Evolutionary conservation across 2,329 filamentous ascomycete genomes (phyloP), one percentile per base, ranked within the genome.

Genomic region (Coniochaeta prunicola): DNA sequence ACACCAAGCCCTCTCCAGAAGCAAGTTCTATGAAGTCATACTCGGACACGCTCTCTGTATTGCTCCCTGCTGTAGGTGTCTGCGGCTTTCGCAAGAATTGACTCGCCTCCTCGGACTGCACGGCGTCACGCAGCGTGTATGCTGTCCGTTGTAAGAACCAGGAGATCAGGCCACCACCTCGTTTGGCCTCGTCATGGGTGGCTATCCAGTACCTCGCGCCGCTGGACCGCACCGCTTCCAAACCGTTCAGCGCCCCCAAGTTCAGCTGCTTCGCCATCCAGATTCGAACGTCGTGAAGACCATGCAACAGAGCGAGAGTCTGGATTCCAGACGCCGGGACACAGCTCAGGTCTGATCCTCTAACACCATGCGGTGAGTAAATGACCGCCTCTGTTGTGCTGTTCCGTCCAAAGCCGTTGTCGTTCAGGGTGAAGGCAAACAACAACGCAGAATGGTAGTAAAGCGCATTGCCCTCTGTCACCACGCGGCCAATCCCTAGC

Each of bases 131-230:
- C 12, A 83, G 62, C 1, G 70, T 75, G 59, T 80, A 77, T n/a
- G 66, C 62, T 57, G 75, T 78, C 57, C 78, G 66, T 45, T 69
- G 68, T 57, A 85, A 64, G 42, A 86, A 76, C 61, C 73, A 70
- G 71, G 81, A 77, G 10, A 88, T 78, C 5, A 87, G 64, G 0
- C 85, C 84, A 0, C 77, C 77, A 0, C 83, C 84, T 57, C 70
- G 77, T 69, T 88, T 88, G 4, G 81, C 73, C 68, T 88, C 85
- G 63, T 87, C 85, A 64, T 89, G 85, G 28, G 86, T 88, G 0
- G 78, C 79, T 19, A 88, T 71, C 86, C 85, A 89, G 64, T 88
- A 88, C 63, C 74, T 79, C 0, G 83, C 81, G 1, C 76, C 72
- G 31, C 82, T 69, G 4, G 78, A 69, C 17, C 76, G 70, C 59